These are phyloP conservation scores for Colletotrichum melonis DNA, from an alignment of 2,329 filamentous ascomycete genomes.

Conservation along the genomic window DNA sequence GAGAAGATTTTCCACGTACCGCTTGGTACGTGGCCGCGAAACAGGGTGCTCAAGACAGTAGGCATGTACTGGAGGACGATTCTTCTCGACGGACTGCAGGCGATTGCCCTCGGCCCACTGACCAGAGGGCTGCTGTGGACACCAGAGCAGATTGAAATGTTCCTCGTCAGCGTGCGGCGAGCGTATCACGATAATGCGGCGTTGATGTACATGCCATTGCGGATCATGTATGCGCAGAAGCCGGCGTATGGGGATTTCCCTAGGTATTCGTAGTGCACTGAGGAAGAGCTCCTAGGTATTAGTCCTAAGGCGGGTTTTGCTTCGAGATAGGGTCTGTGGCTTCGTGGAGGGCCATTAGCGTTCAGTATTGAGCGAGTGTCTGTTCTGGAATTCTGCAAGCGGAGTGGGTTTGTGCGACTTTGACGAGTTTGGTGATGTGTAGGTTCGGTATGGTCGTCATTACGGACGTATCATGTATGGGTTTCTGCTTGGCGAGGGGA, in stretches of 20 bases:
- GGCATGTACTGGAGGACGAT: conserved; percentile 64
- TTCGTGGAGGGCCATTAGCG: background rate
- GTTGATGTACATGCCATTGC: conserved; percentile 66
- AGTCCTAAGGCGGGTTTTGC: background rate
- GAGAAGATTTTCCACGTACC: conserved; percentile 63
- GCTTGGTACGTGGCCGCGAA: conserved; percentile 65
- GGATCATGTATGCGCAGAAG: conserved; percentile 66
- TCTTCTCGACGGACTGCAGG: conserved; percentile 61
- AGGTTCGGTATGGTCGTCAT: background rate
- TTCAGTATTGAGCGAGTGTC: background rate
- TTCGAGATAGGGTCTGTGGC: background rate
- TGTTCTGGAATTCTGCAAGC: background rate
- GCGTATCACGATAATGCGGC: conserved; percentile 58
- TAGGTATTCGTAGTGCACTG: background rate
- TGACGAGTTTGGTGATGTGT: background rate
- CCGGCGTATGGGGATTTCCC: conserved; percentile 41
- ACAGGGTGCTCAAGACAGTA: conserved; percentile 61
- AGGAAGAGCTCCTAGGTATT: background rate
- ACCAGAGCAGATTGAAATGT: conserved; percentile 59
- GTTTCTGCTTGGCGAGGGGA: background rate
- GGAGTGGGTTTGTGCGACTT: background rate
- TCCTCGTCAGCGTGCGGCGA: conserved; percentile 59
- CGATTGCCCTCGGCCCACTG: conserved; percentile 63
- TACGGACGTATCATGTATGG: background rate
- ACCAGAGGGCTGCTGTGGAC: conserved; percentile 61